phyloP scores from a whole-genome alignment of 805 yeast species.

The Candida stauntonica region DNA sequence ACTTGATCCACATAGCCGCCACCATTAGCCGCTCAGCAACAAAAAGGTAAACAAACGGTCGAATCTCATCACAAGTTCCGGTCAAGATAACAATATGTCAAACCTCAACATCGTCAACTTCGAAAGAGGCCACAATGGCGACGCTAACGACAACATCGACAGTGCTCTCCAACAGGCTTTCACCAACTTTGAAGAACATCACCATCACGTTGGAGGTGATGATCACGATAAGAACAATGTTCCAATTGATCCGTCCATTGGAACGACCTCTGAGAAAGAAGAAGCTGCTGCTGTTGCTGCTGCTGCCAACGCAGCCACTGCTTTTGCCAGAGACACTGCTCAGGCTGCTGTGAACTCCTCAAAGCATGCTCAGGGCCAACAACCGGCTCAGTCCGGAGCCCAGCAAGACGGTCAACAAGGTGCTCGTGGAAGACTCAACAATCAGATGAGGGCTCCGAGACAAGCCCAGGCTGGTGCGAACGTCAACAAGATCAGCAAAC shows the following conservation, averaged over 20 bases:
- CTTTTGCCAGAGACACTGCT: conserved; percentile 17
- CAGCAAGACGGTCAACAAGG: no score
- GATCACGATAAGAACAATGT: conserved; percentile 12
- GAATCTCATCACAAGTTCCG: conserved; percentile 5
- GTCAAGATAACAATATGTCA: conserved; percentile 8
- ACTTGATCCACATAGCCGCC: no score
- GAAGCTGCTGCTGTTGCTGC: conserved; percentile 12
- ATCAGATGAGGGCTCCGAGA: no score
- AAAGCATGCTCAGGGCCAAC: no score
- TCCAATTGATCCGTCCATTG: conserved; percentile 26
- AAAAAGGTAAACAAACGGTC: conserved; percentile 1
- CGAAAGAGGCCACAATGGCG: conserved; percentile 7
- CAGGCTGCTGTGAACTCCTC: conserved; percentile 24
- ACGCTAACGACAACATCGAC: conserved; percentile 13
- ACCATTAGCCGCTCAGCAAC: no score
- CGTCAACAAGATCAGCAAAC: conserved; percentile 17
- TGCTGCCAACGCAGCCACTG: conserved; percentile 15
- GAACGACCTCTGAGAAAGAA: conserved; percentile 14
- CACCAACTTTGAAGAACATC: conserved; percentile 1
- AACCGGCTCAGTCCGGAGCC: no score
- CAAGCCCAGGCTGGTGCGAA: background rate
- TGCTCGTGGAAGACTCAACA: no score
- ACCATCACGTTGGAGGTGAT: no score
- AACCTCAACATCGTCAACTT: conserved; percentile 11
- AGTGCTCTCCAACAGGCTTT: conserved; percentile 13